A percentile compares a stretch with the other conserved stretches of the same genome.
These are phyloP conservation scores for Starmerella floris DNA, from an alignment of 805 yeast genomes.

Conservation along the genomic window DNA sequence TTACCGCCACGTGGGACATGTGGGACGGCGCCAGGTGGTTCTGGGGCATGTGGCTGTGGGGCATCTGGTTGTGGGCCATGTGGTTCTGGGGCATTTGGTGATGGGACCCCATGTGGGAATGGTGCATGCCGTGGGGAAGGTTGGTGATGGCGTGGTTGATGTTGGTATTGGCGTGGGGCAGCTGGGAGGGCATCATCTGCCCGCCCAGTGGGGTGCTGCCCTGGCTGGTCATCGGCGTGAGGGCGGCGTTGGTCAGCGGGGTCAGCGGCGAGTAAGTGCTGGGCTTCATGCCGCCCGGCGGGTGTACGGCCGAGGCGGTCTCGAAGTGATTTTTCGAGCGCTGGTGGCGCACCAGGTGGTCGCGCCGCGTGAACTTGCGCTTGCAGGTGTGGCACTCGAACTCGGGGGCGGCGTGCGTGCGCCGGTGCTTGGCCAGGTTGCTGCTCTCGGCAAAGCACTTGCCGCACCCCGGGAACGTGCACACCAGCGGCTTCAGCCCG, in stretches of 20 bases:
- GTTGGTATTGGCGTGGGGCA: no score
- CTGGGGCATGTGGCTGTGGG: no score
- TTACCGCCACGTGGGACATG: no score
- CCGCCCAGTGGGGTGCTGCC: background rate
- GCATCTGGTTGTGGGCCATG: no score
- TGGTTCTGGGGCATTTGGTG: no score
- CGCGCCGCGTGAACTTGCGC: constrained; percentile 20
- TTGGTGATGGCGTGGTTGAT: no score
- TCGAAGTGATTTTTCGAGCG: constrained; percentile 8
- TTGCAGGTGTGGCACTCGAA: constrained; percentile 17
- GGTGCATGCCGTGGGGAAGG: no score
- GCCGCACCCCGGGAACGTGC: constrained; percentile 69
- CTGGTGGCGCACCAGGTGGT: constrained; percentile 21
- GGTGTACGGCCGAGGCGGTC: background rate
- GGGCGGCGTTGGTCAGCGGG: background rate
- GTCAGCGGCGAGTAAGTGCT: background rate
- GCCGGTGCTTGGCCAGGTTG: constrained; percentile 77
- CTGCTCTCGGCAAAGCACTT: constrained; percentile 81
- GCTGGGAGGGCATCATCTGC: background rate
- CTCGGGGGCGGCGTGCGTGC: constrained; percentile 40
- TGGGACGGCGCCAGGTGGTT: no score
- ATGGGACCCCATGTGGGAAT: no score
- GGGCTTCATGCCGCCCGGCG: no score
- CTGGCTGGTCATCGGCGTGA: background rate
- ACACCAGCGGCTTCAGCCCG: constrained; percentile 74